Evolutionary conservation across 2,329 filamentous ascomycete genomes (phyloP).

Genomic region (Exophiala bonariae): DNA sequence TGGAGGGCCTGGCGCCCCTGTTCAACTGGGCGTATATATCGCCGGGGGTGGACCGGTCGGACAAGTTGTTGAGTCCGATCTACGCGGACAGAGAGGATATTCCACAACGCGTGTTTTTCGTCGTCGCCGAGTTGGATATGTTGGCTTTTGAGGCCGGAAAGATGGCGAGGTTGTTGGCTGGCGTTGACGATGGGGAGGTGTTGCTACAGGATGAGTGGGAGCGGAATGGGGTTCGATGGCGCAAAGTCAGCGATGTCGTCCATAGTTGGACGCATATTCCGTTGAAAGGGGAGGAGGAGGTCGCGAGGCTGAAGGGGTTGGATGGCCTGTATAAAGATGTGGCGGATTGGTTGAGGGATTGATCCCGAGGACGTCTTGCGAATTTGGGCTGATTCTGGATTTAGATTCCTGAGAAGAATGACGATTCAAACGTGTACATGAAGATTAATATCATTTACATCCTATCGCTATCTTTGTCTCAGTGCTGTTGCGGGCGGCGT

Average conservation of each 20-base stretch:
- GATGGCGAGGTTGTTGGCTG: constrained; percentile 34
- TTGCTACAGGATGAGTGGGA: constrained; percentile 24
- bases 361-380: too few species aligned
- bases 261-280: constrained; percentile 24
- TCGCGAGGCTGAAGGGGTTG: constrained; percentile 6
- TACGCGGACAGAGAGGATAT: constrained; percentile 37
- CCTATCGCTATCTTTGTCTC: too few species aligned
- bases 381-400: too few species aligned
- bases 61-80: constrained; percentile 45
- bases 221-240: constrained; percentile 21
- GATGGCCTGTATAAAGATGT: constrained; percentile 16
- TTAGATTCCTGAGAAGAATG: too few species aligned
- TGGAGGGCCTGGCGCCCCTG: constrained; percentile 28
- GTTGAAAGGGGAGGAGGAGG: constrained; percentile 14
- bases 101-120: constrained; percentile 45
- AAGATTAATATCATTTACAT: too few species aligned
- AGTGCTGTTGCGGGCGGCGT: too few species aligned
- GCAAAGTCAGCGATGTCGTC: constrained; percentile 11
- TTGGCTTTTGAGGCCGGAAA: constrained; percentile 41
- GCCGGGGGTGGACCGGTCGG: constrained; percentile 33
- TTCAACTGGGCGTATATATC: constrained; percentile 47
- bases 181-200: constrained; percentile 12
- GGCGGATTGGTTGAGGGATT: constrained; percentile 15
- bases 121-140: constrained; percentile 50
- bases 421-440: too few species aligned